Conservation (phyloP, 2,329 filamentous ascomycete species). For the Penicillium sp. region DNA sequence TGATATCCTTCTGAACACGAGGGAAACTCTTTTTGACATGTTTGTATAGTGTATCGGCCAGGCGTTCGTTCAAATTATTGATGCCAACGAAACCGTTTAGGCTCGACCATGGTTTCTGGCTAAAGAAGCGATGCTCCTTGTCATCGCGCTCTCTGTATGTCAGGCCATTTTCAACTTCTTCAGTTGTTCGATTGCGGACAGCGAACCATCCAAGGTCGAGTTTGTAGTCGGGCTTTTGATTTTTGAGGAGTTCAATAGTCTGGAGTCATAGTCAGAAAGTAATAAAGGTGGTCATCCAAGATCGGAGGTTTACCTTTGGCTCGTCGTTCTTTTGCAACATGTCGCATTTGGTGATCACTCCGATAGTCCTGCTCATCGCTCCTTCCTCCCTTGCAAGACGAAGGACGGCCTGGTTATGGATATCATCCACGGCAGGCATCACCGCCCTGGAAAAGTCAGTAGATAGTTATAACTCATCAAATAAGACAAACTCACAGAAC, state of each 20-base stretch:
- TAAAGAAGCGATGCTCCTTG: background rate
- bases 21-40: background rate
- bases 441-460: background rate
- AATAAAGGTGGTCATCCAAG: background rate
- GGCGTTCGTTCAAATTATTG: background rate
- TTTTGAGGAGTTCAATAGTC: background rate
- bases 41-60: background rate
- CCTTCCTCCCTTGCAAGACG: background rate
- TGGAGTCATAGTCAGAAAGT: background rate
- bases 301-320: background rate
- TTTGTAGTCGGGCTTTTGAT: background rate
- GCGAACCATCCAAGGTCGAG: background rate
- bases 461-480: background rate
- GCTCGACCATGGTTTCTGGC: background rate
- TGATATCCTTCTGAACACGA: background rate
- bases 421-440: background rate
- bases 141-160: background rate
- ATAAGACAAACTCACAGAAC: background rate
- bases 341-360: background rate
- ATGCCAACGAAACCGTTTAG: background rate
- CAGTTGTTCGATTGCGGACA: background rate
- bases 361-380: background rate
- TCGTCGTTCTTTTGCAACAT: background rate
- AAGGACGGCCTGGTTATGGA: background rate
- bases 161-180: background rate